A percentile compares a stretch with the other conserved stretches of the same genome.
phyloP scores from a whole-genome alignment of 768 basidiomycete genomes.

The Lactifluus volemus region DNA sequence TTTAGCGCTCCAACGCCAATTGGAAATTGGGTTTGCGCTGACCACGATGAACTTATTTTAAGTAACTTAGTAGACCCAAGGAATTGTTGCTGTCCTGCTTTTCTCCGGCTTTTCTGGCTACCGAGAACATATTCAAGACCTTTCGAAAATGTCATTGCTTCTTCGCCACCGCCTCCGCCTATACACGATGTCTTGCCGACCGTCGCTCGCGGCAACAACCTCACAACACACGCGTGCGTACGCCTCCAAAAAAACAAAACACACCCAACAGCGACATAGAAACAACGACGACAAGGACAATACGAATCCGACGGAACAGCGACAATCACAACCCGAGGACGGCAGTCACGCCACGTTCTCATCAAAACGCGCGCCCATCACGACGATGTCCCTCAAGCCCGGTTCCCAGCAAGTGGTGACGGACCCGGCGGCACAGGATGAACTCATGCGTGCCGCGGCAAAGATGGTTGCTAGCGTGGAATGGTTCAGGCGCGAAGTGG shows the following conservation, averaged over 20 bases:
- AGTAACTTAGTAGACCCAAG: too few relatives aligned
- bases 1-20: too few relatives aligned
- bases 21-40: too few relatives aligned
- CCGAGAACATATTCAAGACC: background rate
- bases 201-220: background rate
- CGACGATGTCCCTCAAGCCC: slow-evolving; percentile 55
- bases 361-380: slow-evolving; percentile 20
- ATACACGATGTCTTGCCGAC: background rate
- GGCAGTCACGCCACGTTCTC: too few relatives aligned
- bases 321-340: background rate
- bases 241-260: slow-evolving; percentile 16
- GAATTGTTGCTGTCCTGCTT: too few relatives aligned
- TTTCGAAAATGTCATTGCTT: background rate
- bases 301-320: background rate
- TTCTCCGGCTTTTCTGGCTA: background rate
- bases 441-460: slow-evolving; percentile 53
- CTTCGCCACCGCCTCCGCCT: background rate
- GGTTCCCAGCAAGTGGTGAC: slow-evolving; percentile 56
- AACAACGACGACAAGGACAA: too few relatives aligned
- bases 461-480: slow-evolving; percentile 61
- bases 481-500: slow-evolving; percentile 70
- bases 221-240: slow-evolving; percentile 1
- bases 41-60: too few relatives aligned
- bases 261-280: background rate
- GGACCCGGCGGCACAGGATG: slow-evolving; percentile 40